Evolutionary conservation across 108 stramenopile genomes (phyloP).

Genomic region (Mediolabrus comicus): DNA sequence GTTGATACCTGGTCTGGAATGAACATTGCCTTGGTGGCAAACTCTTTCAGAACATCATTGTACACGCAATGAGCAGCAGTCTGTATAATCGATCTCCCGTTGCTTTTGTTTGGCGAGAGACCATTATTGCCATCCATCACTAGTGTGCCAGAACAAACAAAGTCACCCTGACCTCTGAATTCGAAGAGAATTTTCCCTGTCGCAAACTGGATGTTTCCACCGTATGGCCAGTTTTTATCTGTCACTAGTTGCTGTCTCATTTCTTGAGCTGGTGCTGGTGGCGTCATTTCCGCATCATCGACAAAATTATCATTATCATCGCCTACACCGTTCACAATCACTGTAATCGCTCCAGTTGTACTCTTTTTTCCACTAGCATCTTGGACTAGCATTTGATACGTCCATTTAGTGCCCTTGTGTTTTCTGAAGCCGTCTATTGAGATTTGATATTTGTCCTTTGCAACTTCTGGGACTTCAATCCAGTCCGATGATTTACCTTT

Average conservation of each 20-base stretch:
- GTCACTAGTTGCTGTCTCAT: slow-evolving; percentile 3
- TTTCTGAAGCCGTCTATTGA: slow-evolving; percentile 31
- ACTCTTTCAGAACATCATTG: slow-evolving; percentile 32
- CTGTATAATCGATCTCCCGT: slow-evolving; percentile 33
- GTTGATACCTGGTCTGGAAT: slow-evolving; percentile 14
- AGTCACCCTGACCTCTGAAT: slow-evolving; percentile 17
- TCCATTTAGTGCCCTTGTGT: slow-evolving; percentile 20
- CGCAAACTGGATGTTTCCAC: slow-evolving; percentile 22
- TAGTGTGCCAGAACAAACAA: slow-evolving; percentile 38
- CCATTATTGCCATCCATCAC: slow-evolving; percentile 20
- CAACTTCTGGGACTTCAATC: slow-evolving; percentile 5
- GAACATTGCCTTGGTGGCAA: slow-evolving; percentile 30
- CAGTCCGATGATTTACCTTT: slow-evolving; percentile 4
- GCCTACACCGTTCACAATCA: not conserved
- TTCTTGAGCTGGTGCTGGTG: not conserved
- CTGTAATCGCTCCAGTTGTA: slow-evolving; percentile 10
- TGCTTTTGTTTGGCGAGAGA: not conserved
- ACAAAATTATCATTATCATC: not conserved
- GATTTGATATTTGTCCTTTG: slow-evolving; percentile 17
- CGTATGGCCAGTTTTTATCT: slow-evolving; percentile 31
- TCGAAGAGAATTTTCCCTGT: slow-evolving; percentile 37
- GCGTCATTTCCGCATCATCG: not conserved
- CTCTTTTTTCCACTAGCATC: slow-evolving; percentile 18
- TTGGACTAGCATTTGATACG: slow-evolving; percentile 10
- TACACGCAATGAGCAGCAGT: slow-evolving; percentile 49